Evolutionary conservation across 2,329 filamentous ascomycete species (phyloP).

Genomic region (Ilyonectria mors-panacis): DNA sequence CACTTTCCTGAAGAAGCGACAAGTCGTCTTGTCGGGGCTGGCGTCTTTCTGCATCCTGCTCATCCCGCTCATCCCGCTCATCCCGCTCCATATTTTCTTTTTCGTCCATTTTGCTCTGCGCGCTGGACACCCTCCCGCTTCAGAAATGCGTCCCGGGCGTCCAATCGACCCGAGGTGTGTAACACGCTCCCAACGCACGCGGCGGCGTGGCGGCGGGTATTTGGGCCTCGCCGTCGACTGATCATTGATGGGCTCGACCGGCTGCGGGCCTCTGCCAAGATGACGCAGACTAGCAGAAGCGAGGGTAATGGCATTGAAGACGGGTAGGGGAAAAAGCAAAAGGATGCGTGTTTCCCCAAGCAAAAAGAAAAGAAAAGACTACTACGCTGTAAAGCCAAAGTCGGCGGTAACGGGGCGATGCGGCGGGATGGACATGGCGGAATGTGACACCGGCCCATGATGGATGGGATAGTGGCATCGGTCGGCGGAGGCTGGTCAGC

Average conservation of each 20-base stretch:
- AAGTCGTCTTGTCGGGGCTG: neutral
- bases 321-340: slow-evolving; percentile 1
- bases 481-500: neutral
- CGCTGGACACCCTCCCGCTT: slow-evolving; percentile 15
- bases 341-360: neutral
- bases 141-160: slow-evolving; percentile 11
- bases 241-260: slow-evolving; percentile 5
- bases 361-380: neutral
- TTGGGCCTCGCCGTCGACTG: neutral
- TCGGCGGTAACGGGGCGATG: slow-evolving; percentile 4
- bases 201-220: slow-evolving; percentile 17
- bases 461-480: neutral
- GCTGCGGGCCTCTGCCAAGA: slow-evolving; percentile 14
- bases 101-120: neutral
- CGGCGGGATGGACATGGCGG: neutral
- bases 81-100: neutral
- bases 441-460: neutral
- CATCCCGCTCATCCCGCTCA: neutral
- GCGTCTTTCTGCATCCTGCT: neutral
- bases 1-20: slow-evolving; percentile 10
- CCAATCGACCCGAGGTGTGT: slow-evolving; percentile 1
- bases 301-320: slow-evolving; percentile 13
- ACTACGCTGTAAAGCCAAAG: neutral
- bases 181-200: slow-evolving; percentile 3
- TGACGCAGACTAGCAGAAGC: slow-evolving; percentile 30